phyloP scores from a whole-genome alignment of 2,329 filamentous ascomycete species.

The Exophiala xenobiotica region DNA sequence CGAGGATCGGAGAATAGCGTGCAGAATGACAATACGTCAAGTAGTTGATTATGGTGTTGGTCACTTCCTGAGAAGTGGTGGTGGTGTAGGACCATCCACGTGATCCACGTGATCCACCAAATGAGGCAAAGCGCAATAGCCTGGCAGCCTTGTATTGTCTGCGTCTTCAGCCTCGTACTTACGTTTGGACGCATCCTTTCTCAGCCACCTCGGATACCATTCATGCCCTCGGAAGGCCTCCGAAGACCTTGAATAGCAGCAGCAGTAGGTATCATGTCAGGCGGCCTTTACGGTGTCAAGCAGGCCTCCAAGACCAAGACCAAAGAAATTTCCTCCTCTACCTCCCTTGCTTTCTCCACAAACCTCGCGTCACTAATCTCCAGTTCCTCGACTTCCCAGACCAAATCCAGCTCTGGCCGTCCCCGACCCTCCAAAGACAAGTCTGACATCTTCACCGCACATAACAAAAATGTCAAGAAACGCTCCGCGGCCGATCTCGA shows the following conservation, averaged over 20 bases:
- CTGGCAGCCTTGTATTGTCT: no score
- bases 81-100: no score
- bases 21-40: no score
- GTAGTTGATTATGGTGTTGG: no score
- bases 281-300: constrained; percentile 75
- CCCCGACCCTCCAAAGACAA: constrained; percentile 54
- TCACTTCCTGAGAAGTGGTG: no score
- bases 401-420: constrained; percentile 42
- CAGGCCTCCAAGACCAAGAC: constrained; percentile 65
- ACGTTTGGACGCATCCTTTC: no score
- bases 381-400: constrained; percentile 46
- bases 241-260: no score
- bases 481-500: constrained; percentile 62
- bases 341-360: constrained; percentile 80
- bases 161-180: no score
- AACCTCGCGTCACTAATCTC: constrained; percentile 81
- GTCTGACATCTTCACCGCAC: constrained; percentile 66
- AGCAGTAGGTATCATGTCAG: constrained; percentile 45
- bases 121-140: no score
- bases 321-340: constrained; percentile 67
- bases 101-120: no score
- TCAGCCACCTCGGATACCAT: no score
- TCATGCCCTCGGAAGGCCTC: no score
- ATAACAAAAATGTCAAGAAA: constrained; percentile 63
- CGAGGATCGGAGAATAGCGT: background rate